Evolutionary conservation across 345 rosid species (phyloP), one percentile per base, ranked within the genome.

Genomic region (Sapria himalayana): DNA sequence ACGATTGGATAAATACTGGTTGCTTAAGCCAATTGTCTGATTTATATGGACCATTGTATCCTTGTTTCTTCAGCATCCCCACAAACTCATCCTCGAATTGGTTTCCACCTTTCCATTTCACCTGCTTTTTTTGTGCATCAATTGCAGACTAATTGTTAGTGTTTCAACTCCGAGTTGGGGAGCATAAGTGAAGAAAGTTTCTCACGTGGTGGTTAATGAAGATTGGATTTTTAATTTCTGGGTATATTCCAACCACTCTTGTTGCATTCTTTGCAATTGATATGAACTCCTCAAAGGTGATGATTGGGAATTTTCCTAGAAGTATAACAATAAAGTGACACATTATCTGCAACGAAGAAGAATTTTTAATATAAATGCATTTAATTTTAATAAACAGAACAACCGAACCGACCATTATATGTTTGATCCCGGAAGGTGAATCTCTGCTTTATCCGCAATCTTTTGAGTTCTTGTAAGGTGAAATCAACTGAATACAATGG

Each of bases 151-250:
- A n/a, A n/a, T 16, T 25, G 20, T 22, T 15, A 19, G 8, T 18
- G 23, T 32, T 22, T 44, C 20, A 9, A 17, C 7, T 24, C 49
- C 43, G 22, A 34, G 19, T 10, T 12, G 22, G 45, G 25, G 15
- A 0, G 23, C 17, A 4, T 19, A 9, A n/a, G 15, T 5, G 37
- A 31, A 33, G 46, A 21, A 41, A 46, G 37, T 29, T 36, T 58
- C 81, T 72, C 51, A 81, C 93, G 48, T 35, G 74, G 65, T 82
- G 74, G 48, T 89, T 89, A 49, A 78, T 78, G 33, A 89, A 60
- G 36, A 76, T 80, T 2, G 98, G 98, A 49, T 76, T 72, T 55
- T 89, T 89, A 16, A 89, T 89, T 73, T 89, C 98, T 2, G 98
- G 94, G 63, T 89, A 89, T 51, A 89, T 89, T 19, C 98, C 98